A percentile compares a stretch with the other conserved stretches of the same genome.
phyloP scores from a whole-genome alignment of 306 rosid genomes.

The Dalbergia cochinchinensis region DNA sequence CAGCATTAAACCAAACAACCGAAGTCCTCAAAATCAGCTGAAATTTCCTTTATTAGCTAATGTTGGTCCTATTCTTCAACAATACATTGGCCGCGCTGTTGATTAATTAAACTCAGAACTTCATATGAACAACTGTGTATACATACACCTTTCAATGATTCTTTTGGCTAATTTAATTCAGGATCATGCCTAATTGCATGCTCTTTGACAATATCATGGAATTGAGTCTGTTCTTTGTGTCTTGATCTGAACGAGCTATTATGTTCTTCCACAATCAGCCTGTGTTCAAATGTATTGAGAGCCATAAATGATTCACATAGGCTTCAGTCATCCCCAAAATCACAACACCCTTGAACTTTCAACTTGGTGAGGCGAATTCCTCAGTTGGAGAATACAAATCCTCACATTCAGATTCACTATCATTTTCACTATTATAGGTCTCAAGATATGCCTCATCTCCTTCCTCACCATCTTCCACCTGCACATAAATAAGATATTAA shows the following conservation, averaged over 20 bases:
- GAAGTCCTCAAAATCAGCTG: slow-evolving; percentile 1
- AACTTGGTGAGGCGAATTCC: slow-evolving; percentile 39
- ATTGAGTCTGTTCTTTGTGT: slow-evolving; percentile 27
- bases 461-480: slow-evolving; percentile 61
- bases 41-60: slow-evolving; percentile 25
- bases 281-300: not conserved
- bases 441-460: slow-evolving; percentile 65
- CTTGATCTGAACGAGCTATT: slow-evolving; percentile 32
- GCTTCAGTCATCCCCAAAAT: slow-evolving; percentile 12
- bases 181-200: slow-evolving; percentile 29
- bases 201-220: slow-evolving; percentile 32
- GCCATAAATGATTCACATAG: slow-evolving; percentile 23
- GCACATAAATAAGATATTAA: slow-evolving; percentile 35
- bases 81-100: slow-evolving; percentile 3
- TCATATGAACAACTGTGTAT: slow-evolving; percentile 17
- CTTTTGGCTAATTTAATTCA: slow-evolving; percentile 14
- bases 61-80: slow-evolving; percentile 6
- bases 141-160: slow-evolving; percentile 30
- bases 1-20: too few species aligned
- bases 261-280: slow-evolving; percentile 29
- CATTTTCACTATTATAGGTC: slow-evolving; percentile 51
- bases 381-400: slow-evolving; percentile 48
- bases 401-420: slow-evolving; percentile 53
- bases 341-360: slow-evolving; percentile 44
- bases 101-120: slow-evolving; percentile 21